Evolutionary conservation across 2,329 filamentous ascomycete species (phyloP), one percentile per base, ranked within the genome.

Genomic region (Parastagonospora avenae): DNA sequence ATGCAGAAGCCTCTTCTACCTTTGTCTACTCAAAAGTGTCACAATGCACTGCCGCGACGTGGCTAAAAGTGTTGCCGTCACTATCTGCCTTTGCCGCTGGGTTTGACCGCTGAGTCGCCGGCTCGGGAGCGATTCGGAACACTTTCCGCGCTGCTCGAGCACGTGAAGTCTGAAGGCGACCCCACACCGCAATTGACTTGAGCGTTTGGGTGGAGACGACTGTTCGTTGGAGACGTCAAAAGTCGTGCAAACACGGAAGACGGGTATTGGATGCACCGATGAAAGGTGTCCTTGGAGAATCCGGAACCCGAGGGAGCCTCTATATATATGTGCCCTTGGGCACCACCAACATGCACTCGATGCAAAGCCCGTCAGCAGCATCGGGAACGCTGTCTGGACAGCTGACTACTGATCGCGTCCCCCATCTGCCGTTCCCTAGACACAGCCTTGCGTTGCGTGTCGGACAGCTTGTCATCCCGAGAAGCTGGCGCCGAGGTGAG

Each of bases 1-100:
- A 37, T 24, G 19, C 19, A 24, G 19, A 24, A 24, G 3, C 5
- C 19, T 24, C 19, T 24, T 24, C 19, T 16, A 16, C 14, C 10
- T 16, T 9, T 16, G 12, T 37, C 9, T n/a, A 37, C 9, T 14
- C n/a, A 16, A 16, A 33, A 24, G 31, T 33, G 12, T 14, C 29
- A 31, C 31, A 15, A 14, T 31, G 31, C 39, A 12, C 32, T 37
- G 31, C 35, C 2, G 41, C 43, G 42, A 44, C 38, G 51, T 58
- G 62, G 54, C 49, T 46, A 54, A 47, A 58, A 61, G 55, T 65
- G 55, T 46, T 65, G 64, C 62, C 62, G 60, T 68, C 60, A 62
- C 59, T 42, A 52, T 55, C 40, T 62, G 50, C 46, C 48, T 42
- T 28, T 14, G 29, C n/a, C 24, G 19, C 31, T 37, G 27, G 12